phyloP scores from a whole-genome alignment of 1,284 basidiomycete species.

The Ceratobasidium sp. region DNA sequence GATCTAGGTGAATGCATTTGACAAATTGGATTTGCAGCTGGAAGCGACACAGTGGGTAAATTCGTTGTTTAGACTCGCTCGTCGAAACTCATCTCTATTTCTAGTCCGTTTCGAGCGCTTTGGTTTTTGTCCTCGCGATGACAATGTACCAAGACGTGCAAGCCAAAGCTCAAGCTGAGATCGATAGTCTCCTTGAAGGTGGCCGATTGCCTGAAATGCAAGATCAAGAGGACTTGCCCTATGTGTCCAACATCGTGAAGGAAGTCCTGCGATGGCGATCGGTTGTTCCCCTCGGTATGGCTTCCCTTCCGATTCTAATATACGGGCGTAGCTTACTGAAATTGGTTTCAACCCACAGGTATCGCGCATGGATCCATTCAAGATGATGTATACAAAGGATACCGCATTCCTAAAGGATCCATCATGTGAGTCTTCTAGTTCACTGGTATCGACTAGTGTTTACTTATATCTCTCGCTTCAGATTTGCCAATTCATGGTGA shows the following conservation, averaged over 20 bases:
- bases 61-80: too few species aligned
- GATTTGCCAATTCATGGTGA: slow-evolving; percentile 29
- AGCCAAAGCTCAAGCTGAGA: slow-evolving; percentile 56
- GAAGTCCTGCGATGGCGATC: slow-evolving; percentile 55
- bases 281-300: too few species aligned
- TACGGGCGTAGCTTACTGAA: too few species aligned
- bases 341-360: not conserved
- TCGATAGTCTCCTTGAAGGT: slow-evolving; percentile 53
- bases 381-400: slow-evolving; percentile 10
- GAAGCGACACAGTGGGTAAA: too few species aligned
- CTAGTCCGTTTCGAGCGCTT: not conserved
- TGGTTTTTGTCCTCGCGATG: slow-evolving; percentile 54
- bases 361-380: not conserved
- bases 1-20: too few species aligned
- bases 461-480: not conserved
- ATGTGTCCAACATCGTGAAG: slow-evolving; percentile 54
- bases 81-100: too few species aligned
- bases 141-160: slow-evolving; percentile 57
- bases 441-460: too few species aligned
- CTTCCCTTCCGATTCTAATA: too few species aligned
- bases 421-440: not conserved
- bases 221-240: slow-evolving; percentile 55
- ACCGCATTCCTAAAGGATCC: slow-evolving; percentile 9
- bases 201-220: slow-evolving; percentile 54
- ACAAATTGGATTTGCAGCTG: too few species aligned